These are phyloP conservation scores for Boletus hoseneyae DNA, from an alignment of 1,284 basidiomycete species.

Conservation along the genomic window DNA sequence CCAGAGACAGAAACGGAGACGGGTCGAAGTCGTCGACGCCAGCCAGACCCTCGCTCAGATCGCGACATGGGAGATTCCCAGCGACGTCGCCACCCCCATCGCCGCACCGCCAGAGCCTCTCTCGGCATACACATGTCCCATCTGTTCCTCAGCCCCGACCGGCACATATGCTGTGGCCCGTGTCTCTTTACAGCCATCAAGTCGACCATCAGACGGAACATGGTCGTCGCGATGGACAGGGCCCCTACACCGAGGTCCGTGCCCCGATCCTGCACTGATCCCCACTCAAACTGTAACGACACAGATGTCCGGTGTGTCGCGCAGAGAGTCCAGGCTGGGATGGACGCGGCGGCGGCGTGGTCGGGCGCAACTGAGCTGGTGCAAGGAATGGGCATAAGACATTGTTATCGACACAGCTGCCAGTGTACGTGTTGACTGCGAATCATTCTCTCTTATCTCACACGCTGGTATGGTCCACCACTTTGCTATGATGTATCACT, in stretches of 20 bases:
- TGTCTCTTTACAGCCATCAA: conserved; percentile 75
- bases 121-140: conserved; percentile 66
- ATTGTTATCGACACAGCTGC: too few species aligned
- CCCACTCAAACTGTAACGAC: not conserved
- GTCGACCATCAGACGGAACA: conserved; percentile 52
- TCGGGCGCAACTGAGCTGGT: too few species aligned
- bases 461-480: too few species aligned
- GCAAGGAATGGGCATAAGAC: too few species aligned
- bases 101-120: conserved; percentile 43
- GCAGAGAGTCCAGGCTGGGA: conserved; percentile 62
- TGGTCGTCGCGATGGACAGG: conserved; percentile 38
- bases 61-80: conserved; percentile 23
- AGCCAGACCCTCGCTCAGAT: conserved; percentile 11
- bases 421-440: too few species aligned
- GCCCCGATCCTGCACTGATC: not conserved
- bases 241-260: conserved; percentile 45
- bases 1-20: conserved; percentile 18
- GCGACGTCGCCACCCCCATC: conserved; percentile 4
- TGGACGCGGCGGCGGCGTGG: conserved; percentile 59
- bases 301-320: conserved; percentile 63
- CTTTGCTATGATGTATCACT: too few species aligned
- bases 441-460: too few species aligned
- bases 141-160: conserved; percentile 71
- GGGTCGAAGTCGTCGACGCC: not conserved
- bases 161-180: conserved; percentile 71